Evolutionary conservation across 257 asterid species (phyloP).

Genomic region (Solanum sitiens): DNA sequence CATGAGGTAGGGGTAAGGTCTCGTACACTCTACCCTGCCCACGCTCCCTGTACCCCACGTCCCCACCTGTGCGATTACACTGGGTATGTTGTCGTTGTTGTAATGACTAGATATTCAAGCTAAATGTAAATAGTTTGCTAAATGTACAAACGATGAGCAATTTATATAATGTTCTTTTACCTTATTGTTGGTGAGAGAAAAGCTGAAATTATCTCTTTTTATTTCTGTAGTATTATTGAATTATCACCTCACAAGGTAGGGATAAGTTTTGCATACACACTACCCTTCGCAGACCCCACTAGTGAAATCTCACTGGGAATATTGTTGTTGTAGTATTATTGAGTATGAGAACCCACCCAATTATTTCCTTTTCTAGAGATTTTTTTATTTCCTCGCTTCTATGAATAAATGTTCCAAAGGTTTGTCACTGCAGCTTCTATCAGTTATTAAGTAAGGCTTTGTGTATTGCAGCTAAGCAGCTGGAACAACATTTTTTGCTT

Average conservation of each 20-base stretch:
- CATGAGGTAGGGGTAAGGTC: neutral
- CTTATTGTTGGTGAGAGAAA: neutral
- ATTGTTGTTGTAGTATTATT: neutral
- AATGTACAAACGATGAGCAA: neutral
- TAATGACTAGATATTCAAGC: neutral
- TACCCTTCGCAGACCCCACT: neutral
- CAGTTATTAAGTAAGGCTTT: neutral
- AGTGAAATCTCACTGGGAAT: neutral
- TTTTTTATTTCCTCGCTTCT: neutral
- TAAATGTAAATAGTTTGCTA: neutral
- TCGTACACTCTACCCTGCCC: neutral
- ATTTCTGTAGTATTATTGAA: neutral
- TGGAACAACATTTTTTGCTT: conserved; percentile 51
- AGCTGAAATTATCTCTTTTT: neutral
- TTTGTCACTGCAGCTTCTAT: neutral
- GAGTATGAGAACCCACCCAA: neutral
- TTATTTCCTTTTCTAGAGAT: neutral
- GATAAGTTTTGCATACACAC: neutral
- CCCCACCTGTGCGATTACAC: neutral
- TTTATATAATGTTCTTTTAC: neutral
- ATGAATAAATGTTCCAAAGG: neutral
- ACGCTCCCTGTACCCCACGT: neutral
- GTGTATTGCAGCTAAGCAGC: conserved; percentile 39
- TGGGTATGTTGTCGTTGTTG: neutral
- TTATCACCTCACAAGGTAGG: neutral